These are phyloP conservation scores for Hypoxylon sp. DNA, from an alignment of 2,329 filamentous ascomycete genomes.

Conservation along the genomic window DNA sequence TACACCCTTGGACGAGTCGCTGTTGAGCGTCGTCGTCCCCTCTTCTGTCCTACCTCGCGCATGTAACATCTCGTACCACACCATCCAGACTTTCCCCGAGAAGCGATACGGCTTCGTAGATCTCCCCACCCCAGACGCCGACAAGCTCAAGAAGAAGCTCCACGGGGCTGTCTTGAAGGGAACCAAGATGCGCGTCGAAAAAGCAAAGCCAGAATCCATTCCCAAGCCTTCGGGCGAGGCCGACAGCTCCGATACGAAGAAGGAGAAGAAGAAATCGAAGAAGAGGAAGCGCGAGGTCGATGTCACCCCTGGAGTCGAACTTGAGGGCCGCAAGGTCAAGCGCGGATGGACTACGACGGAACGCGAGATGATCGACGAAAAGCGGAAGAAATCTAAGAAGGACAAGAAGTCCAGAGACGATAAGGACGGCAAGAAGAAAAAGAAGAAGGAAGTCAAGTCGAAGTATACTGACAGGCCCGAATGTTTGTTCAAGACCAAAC, in stretches of 20 bases:
- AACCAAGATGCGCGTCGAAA: conserved; percentile 85
- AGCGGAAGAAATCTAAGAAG: conserved; percentile 58
- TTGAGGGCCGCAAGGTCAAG: conserved; percentile 85
- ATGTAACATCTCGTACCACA: conserved; percentile 88
- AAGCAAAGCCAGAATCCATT: conserved; percentile 75
- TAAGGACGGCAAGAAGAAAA: conserved; percentile 66
- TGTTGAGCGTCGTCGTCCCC: conserved; percentile 79
- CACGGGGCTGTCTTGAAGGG: conserved; percentile 89
- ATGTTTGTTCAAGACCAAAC: conserved; percentile 84
- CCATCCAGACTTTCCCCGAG: conserved; percentile 88
- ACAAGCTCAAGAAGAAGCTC: conserved; percentile 91
- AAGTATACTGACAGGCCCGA: conserved; percentile 80
- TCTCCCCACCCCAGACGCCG: conserved; percentile 82
- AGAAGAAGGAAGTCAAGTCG: conserved; percentile 72
- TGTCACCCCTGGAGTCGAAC: conserved; percentile 73
- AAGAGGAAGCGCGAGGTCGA: conserved; percentile 67
- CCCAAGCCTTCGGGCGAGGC: conserved; percentile 54
- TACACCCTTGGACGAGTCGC: conserved; percentile 81
- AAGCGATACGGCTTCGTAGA: conserved; percentile 91
- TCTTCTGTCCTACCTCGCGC: conserved; percentile 74
- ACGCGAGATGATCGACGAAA: conserved; percentile 62
- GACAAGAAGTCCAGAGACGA: conserved; percentile 56
- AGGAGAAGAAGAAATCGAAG: conserved; percentile 58
- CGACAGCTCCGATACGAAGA: conserved; percentile 54
- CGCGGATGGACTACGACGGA: conserved; percentile 86